Percentiles rank a stretch among this genome's conserved stretches.
These are phyloP conservation scores for Metschnikowia dekortorum DNA, from an alignment of 805 yeast genomes.

Conservation along the genomic window DNA sequence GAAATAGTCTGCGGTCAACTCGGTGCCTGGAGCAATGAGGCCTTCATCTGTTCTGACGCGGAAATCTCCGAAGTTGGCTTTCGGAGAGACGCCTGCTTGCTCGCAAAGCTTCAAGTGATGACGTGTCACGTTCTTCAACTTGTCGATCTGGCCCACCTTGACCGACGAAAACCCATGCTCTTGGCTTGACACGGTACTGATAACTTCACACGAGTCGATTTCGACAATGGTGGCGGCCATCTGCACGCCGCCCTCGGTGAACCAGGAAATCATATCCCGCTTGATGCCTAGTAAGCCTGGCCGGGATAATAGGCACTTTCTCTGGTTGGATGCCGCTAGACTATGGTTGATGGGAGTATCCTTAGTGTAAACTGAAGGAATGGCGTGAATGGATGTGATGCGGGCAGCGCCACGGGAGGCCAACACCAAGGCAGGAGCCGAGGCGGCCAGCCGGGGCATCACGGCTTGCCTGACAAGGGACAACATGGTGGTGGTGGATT, in stretches of 20 bases:
- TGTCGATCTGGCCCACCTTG: slow-evolving; percentile 79
- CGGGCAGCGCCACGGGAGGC: slow-evolving; percentile 35
- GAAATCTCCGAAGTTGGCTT: slow-evolving; percentile 70
- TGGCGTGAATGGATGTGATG: slow-evolving; percentile 46
- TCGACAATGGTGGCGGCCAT: slow-evolving; percentile 85
- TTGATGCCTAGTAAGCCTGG: slow-evolving; percentile 84
- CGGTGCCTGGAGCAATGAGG: slow-evolving; percentile 71
- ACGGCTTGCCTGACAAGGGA: slow-evolving; percentile 8
- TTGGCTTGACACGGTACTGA: slow-evolving; percentile 62
- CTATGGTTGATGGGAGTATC: slow-evolving; percentile 60
- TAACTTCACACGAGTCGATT: slow-evolving; percentile 83
- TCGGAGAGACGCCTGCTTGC: slow-evolving; percentile 80
- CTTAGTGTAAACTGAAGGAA: slow-evolving; percentile 44
- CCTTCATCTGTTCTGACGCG: slow-evolving; percentile 65
- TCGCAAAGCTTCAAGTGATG: slow-evolving; percentile 74
- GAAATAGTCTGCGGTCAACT: slow-evolving; percentile 79
- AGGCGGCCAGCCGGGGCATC: slow-evolving; percentile 2
- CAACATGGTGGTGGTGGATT: slow-evolving; percentile 5
- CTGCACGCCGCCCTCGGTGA: slow-evolving; percentile 62
- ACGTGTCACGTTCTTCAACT: slow-evolving; percentile 51
- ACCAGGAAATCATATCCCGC: slow-evolving; percentile 87
- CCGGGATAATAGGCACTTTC: slow-evolving; percentile 70
- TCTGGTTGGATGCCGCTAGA: slow-evolving; percentile 60
- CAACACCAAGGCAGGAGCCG: slow-evolving; percentile 4
- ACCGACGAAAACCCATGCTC: slow-evolving; percentile 81